phyloP scores from a whole-genome alignment of 495 filamentous ascomycete genomes.

The Penicillium paradoxum region DNA sequence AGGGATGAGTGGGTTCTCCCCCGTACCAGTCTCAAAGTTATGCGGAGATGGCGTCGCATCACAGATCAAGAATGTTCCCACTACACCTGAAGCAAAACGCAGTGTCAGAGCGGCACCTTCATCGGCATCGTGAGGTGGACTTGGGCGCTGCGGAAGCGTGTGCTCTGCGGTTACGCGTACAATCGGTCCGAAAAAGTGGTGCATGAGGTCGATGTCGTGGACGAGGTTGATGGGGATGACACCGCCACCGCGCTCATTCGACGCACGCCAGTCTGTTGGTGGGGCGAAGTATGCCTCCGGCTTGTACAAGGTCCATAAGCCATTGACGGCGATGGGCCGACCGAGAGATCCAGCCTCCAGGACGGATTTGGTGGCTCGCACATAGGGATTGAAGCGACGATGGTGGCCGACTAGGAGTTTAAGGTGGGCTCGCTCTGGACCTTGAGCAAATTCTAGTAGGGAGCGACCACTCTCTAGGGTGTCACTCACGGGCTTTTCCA shows the following conservation, averaged over 20 bases:
- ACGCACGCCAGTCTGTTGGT: conserved; percentile 45
- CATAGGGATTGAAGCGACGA: conserved; percentile 56
- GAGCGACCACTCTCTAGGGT: conserved; percentile 35
- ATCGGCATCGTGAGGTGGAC: conserved; percentile 41
- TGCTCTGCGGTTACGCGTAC: conserved; percentile 46
- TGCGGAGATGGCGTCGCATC: conserved; percentile 50
- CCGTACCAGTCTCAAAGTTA: conserved; percentile 53
- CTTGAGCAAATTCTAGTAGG: conserved; percentile 23
- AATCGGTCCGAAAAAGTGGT: conserved; percentile 54
- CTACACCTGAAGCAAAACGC: conserved; percentile 51
- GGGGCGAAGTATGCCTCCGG: conserved; percentile 47
- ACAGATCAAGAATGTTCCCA: conserved; percentile 53
- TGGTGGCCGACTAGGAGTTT: conserved; percentile 56
- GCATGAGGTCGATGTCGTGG: conserved; percentile 56
- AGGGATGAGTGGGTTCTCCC: conserved; percentile 54
- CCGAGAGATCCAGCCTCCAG: conserved; percentile 41
- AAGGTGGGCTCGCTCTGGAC: conserved; percentile 24
- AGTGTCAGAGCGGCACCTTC: conserved; percentile 54
- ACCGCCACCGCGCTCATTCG: conserved; percentile 32
- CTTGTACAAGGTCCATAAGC: conserved; percentile 52
- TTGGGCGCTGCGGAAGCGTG: conserved; percentile 35
- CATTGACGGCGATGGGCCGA: conserved; percentile 47
- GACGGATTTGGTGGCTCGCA: conserved; percentile 43
- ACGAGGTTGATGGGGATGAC: conserved; percentile 56
- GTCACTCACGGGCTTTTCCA: conserved; percentile 55